Conservation (phyloP, 2,329 filamentous ascomycete genomes). For the Zymoseptoria pseudotritici region DNA sequence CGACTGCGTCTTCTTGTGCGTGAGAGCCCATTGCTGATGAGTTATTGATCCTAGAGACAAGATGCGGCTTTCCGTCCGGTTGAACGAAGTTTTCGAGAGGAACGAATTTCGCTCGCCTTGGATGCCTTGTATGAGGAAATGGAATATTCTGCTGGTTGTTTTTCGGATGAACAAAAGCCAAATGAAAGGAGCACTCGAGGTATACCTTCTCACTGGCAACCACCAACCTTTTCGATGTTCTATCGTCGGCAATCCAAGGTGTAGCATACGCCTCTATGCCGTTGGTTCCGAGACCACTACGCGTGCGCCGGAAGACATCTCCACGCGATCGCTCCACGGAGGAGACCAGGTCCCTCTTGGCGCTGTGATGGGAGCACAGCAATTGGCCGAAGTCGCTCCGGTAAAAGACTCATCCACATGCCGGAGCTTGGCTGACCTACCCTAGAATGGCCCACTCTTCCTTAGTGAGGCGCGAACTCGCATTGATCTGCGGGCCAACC, state of each 20-base stretch:
- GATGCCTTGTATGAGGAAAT: background rate
- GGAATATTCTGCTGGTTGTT: background rate
- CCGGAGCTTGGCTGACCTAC: background rate
- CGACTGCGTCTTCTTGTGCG: slow-evolving; percentile 14
- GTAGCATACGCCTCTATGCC: background rate
- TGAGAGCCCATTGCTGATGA: slow-evolving; percentile 5
- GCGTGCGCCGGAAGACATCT: background rate
- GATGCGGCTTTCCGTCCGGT: background rate
- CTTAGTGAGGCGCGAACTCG: too few relatives aligned
- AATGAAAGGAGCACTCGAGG: background rate
- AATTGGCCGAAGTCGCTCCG: background rate
- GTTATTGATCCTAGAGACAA: too few relatives aligned
- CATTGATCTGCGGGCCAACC: background rate
- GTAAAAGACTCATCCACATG: background rate
- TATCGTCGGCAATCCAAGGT: background rate
- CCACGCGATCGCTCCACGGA: background rate
- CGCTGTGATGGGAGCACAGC: background rate
- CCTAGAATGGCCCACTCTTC: too few relatives aligned
- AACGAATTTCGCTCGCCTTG: background rate
- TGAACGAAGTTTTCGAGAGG: background rate
- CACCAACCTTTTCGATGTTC: background rate
- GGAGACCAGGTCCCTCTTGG: background rate
- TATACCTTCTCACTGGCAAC: background rate
- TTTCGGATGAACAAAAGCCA: background rate
- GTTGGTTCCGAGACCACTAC: background rate